These are phyloP conservation scores for Claviceps cyperi DNA, from an alignment of 2,329 filamentous ascomycete species.

Conservation along the genomic window DNA sequence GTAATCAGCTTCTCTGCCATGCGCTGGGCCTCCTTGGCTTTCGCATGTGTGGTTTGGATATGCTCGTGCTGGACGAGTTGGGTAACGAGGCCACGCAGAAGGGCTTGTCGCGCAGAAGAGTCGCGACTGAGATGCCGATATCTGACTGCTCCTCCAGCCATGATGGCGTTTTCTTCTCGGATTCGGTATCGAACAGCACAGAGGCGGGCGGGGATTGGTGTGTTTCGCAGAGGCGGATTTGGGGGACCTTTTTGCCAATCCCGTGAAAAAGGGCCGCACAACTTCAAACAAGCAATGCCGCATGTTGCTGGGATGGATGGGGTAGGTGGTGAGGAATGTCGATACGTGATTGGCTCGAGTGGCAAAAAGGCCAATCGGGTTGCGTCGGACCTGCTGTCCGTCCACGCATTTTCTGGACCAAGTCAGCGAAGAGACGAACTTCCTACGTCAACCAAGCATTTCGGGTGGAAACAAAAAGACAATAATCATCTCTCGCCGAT, in stretches of 20 bases:
- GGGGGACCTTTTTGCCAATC: not conserved
- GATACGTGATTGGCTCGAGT: conserved; percentile 7
- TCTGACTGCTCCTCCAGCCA: conserved; percentile 78
- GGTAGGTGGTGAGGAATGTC: conserved; percentile 4
- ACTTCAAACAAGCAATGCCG: not conserved
- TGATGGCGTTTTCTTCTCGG: conserved; percentile 23
- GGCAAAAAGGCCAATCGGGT: conserved; percentile 6
- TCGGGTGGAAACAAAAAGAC: not conserved
- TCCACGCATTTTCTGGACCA: not conserved
- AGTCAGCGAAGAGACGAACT: not conserved
- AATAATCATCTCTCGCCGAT: not conserved
- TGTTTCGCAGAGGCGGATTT: not conserved
- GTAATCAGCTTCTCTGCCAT: conserved; percentile 92
- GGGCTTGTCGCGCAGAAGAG: conserved; percentile 77
- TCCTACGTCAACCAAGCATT: conserved; percentile 9
- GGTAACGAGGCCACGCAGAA: conserved; percentile 90
- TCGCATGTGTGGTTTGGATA: conserved; percentile 88
- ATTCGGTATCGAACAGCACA: not conserved
- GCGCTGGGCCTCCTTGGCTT: conserved; percentile 92
- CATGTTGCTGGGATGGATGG: not conserved
- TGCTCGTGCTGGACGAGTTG: conserved; percentile 87
- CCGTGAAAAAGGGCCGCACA: not conserved
- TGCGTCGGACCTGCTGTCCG: not conserved
- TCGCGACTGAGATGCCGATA: conserved; percentile 79
- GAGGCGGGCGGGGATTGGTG: not conserved